Evolutionary conservation across 2,329 filamentous ascomycete genomes (phyloP), one percentile per base, ranked within the genome.

Genomic region (Westerdykella aurantiaca): DNA sequence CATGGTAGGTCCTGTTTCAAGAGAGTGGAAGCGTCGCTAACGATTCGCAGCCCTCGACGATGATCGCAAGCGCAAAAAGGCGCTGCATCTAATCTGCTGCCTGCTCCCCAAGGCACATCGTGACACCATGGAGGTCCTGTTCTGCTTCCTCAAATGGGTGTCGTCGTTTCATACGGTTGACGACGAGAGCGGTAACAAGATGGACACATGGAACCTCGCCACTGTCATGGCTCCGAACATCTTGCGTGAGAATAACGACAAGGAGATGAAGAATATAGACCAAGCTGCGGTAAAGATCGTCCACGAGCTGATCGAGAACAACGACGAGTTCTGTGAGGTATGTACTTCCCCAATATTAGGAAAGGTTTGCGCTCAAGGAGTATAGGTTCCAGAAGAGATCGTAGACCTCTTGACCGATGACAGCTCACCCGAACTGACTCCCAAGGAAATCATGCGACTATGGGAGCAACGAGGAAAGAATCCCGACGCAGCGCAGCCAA

Each of bases 201-300:
- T 98, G 93, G 93, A 98, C 65, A 86, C 95, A 42, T 89, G 95
- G 72, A 98, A 98, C 61, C 78, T 98, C 50, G 88, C 93, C 3
- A 97, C 94, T 3, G 93, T 98, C 50, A 96, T 98, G 67, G 90
- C 91, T 5, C 93, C 93, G 0, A 98, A 98, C 59, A 88, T 98
- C 49, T 77, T 96, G 11, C 90, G 86, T 56, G 86, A 84, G 52
- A 80, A 74, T 47, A 75, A 63, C 43, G 69, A 70, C 39, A 65
- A 68, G 48, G 61, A 67, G 48, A 64, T 69, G 37, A 69, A 67
- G 39, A 91, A 94, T 55, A 89, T 95, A 55, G 93, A 89, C 49
- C 96, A 97, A 72, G 79, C 86, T 59, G 89, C 91, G 23, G 96
- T 98, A 48, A 87, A 93, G 59, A 90, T 93, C 13, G 88, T 98